These are phyloP conservation scores for Mimosa pudica DNA, from an alignment of 306 rosid genomes.

Conservation along the genomic window DNA sequence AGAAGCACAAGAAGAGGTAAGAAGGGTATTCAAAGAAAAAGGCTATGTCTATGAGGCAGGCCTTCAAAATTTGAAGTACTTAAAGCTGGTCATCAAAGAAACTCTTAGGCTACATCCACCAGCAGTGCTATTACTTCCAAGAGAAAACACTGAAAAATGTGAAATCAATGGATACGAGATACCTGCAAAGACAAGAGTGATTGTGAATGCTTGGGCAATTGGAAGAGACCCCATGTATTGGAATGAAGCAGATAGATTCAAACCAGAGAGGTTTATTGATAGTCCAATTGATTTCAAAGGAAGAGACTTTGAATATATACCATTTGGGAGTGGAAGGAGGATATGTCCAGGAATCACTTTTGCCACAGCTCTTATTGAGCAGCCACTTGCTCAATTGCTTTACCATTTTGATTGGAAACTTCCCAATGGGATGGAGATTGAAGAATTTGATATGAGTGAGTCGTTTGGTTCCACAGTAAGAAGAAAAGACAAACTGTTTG, in stretches of 20 bases:
- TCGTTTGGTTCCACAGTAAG: not conserved
- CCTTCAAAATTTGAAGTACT: constrained; percentile 27
- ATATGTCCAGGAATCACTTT: constrained; percentile 41
- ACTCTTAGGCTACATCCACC: constrained; percentile 41
- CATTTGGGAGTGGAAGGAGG: constrained; percentile 44
- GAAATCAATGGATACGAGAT: constrained; percentile 33
- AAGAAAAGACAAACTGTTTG: not conserved
- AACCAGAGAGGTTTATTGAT: constrained; percentile 40
- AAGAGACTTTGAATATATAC: constrained; percentile 31
- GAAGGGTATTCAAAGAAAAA: constrained; percentile 30
- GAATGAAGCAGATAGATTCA: constrained; percentile 40
- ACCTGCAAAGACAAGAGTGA: constrained; percentile 7
- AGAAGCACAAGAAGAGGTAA: constrained; percentile 43
- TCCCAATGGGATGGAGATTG: constrained; percentile 33
- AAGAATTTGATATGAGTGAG: constrained; percentile 43
- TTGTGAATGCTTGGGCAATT: constrained; percentile 36
- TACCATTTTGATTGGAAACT: constrained; percentile 45
- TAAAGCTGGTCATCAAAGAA: constrained; percentile 40
- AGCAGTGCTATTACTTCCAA: constrained; percentile 33
- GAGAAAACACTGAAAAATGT: constrained; percentile 31
- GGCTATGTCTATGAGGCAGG: constrained; percentile 25
- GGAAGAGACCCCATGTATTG: constrained; percentile 42
- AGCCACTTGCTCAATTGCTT: constrained; percentile 36
- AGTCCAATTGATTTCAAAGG: constrained; percentile 32
- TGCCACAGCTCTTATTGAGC: constrained; percentile 33